phyloP scores from a whole-genome alignment of 164 flowering plant genomes.

The Stephania yunnanensis region DNA sequence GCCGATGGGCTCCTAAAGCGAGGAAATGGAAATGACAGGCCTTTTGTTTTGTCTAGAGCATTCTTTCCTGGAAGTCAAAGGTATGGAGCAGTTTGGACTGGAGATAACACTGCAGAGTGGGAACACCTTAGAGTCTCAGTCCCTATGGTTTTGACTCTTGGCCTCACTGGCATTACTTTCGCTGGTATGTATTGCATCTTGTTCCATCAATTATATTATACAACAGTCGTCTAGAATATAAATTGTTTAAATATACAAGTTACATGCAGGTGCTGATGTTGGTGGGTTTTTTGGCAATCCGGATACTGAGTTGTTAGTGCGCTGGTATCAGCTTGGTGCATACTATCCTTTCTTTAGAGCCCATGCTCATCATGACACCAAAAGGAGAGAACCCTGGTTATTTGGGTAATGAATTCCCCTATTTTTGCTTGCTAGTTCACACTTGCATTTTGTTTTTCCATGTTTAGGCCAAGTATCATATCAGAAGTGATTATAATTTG shows the following conservation, averaged over 20 bases:
- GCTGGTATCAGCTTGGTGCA: conserved; percentile 98
- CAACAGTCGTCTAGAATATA: not conserved
- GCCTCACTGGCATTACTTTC: conserved; percentile 83
- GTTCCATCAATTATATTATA: not conserved
- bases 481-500: no score
- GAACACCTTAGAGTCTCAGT: conserved; percentile 91
- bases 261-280: conserved; percentile 87
- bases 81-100: conserved; percentile 95
- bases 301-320: conserved; percentile 82
- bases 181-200: conserved; percentile 50
- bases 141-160: conserved; percentile 92
- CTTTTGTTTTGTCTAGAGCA: conserved; percentile 95
- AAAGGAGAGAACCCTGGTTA: conserved; percentile 96
- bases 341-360: conserved; percentile 95
- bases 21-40: conserved; percentile 84
- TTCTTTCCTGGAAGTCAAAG: conserved; percentile 94
- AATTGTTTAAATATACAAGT: conserved; percentile 4
- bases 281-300: conserved; percentile 99
- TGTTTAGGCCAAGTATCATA: not conserved
- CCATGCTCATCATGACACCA: conserved; percentile 98
- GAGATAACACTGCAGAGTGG: conserved; percentile 98
- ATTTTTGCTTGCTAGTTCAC: not conserved
- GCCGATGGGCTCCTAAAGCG: conserved; percentile 79
- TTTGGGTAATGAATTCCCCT: conserved; percentile 58
- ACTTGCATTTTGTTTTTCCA: not conserved